A percentile compares a stretch with the other conserved stretches of the same genome.
Conservation (phyloP, 2,329 filamentous ascomycete genomes). For the Lachnellula subtilissima region DNA sequence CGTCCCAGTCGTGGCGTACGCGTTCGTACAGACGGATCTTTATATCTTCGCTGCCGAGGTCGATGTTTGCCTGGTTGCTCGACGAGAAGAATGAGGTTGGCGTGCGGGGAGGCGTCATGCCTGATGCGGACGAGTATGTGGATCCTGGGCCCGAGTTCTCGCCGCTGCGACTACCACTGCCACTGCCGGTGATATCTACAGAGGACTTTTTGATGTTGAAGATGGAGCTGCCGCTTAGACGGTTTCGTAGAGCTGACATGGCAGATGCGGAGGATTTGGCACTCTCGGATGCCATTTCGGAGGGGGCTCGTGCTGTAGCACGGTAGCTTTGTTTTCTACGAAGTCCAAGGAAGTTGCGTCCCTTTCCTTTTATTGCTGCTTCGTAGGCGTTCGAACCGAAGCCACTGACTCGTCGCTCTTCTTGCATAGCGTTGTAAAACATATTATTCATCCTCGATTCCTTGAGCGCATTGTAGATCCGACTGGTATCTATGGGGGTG, state of each 20-base stretch:
- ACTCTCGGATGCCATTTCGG: conserved; percentile 57
- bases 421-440: conserved; percentile 68
- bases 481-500: conserved; percentile 70
- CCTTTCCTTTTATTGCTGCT: conserved; percentile 37
- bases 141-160: conserved; percentile 41
- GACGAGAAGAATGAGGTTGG: conserved; percentile 20
- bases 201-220: conserved; percentile 84
- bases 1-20: conserved; percentile 71
- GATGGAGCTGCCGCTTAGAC: conserved; percentile 65
- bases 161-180: conserved; percentile 34
- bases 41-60: conserved; percentile 69
- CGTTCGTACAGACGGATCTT: conserved; percentile 84
- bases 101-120: conserved; percentile 32
- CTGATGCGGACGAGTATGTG: conserved; percentile 51
- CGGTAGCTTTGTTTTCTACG: conserved; percentile 62
- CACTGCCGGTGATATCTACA: conserved; percentile 43
- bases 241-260: conserved; percentile 65
- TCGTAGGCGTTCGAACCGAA: conserved; percentile 52
- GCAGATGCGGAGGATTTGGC: conserved; percentile 68
- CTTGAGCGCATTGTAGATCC: conserved; percentile 82
- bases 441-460: conserved; percentile 86
- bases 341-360: conserved; percentile 45
- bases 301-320: conserved; percentile 56
- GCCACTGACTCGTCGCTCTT: conserved; percentile 65
- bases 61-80: conserved; percentile 37